Percentiles rank a stretch among this genome's conserved stretches.
Conservation (phyloP, 371 early-diverging fungal genomes). For the Saksenaea oblongispora region DNA sequence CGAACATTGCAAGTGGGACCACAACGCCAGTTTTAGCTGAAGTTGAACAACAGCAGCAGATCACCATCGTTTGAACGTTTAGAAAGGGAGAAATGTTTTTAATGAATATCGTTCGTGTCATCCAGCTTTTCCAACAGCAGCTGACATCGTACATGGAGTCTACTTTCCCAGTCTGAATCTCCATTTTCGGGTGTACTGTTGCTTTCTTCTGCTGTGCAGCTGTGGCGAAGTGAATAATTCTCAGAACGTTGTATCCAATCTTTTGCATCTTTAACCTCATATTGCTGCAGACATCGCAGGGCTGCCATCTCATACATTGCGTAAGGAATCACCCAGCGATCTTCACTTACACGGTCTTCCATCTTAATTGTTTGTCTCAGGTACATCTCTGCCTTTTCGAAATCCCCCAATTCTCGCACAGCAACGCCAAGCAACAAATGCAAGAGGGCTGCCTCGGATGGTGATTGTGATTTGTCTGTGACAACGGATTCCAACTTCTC, state of each 20-base stretch:
- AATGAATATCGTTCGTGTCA: conserved; percentile 9
- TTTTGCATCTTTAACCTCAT: conserved; percentile 9
- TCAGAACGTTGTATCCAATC: conserved; percentile 19
- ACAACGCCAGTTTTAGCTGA: too few relatives aligned
- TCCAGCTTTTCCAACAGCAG: conserved; percentile 31
- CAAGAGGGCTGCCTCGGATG: conserved; percentile 26
- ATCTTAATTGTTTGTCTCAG: conserved; percentile 10
- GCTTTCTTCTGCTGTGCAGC: background rate
- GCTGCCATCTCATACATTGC: conserved; percentile 32
- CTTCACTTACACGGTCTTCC: conserved; percentile 12
- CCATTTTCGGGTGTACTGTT: conserved; percentile 22
- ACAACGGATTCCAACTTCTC: conserved; percentile 9
- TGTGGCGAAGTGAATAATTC: conserved; percentile 12
- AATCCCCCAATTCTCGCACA: conserved; percentile 38
- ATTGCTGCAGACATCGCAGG: conserved; percentile 15
- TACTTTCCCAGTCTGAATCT: conserved; percentile 39
- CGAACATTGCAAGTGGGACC: too few relatives aligned
- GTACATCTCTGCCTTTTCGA: conserved; percentile 28
- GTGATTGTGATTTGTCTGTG: background rate
- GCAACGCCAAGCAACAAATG: conserved; percentile 40
- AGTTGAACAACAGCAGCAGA: too few relatives aligned
- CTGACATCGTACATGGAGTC: conserved; percentile 33
- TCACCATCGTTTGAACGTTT: too few relatives aligned
- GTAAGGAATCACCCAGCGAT: conserved; percentile 29
- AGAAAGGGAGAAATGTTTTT: too few relatives aligned